A percentile compares a stretch with the other conserved stretches of the same genome.
Conservation (phyloP, 371 early-diverging fungal species). For the Polyrhizophydium stewartii region DNA sequence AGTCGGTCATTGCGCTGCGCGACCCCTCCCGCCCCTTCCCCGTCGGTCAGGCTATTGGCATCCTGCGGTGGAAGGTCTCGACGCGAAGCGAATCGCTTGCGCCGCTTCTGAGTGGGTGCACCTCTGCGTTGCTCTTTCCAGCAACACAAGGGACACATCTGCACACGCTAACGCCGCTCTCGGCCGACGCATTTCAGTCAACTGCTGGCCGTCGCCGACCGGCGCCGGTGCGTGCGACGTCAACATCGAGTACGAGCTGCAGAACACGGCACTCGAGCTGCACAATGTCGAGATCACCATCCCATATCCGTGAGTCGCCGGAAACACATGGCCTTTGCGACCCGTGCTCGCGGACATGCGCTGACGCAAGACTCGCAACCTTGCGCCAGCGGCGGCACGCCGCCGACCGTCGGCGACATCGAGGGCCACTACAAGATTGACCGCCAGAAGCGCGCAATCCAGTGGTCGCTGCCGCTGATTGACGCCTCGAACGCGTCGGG, state of each 20-base stretch:
- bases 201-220: constrained; percentile 95
- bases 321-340: background rate
- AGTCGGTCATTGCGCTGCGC: constrained; percentile 70
- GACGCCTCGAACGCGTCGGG: constrained; percentile 71
- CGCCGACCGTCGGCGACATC: constrained; percentile 70
- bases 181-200: no score
- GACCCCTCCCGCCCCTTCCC: constrained; percentile 85
- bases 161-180: no score
- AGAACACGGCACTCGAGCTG: constrained; percentile 67
- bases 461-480: constrained; percentile 87
- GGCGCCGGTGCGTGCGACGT: constrained; percentile 86
- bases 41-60: constrained; percentile 72
- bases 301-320: constrained; percentile 73
- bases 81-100: constrained; percentile 76
- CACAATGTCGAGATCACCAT: constrained; percentile 82
- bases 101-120: constrained; percentile 72
- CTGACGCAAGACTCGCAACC: no score
- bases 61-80: constrained; percentile 83
- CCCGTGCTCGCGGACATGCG: no score
- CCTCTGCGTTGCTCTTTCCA: background rate
- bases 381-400: constrained; percentile 40
- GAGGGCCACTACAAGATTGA: constrained; percentile 79
- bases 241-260: constrained; percentile 92
- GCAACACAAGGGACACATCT: background rate
- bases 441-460: constrained; percentile 59